These are phyloP conservation scores for Cornus kousa DNA, from an alignment of 148 eudicot species.

Conservation along the genomic window DNA sequence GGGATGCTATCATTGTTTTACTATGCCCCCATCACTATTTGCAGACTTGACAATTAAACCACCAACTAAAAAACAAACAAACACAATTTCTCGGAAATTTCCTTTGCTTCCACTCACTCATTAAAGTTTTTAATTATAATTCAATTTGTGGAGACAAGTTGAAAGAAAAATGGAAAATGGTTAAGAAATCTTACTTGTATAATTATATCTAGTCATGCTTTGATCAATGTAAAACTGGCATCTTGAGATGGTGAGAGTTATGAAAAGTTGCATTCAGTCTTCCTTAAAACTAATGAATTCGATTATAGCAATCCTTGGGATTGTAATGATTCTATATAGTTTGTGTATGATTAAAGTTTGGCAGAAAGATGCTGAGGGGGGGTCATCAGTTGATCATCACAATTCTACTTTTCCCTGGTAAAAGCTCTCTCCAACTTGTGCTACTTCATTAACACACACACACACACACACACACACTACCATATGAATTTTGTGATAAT, in stretches of 20 bases:
- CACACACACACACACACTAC: too few relatives aligned
- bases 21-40: constrained; percentile 14
- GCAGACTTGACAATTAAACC: background rate
- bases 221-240: background rate
- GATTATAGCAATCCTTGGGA: constrained; percentile 29
- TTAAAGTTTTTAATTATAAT: background rate
- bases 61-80: background rate
- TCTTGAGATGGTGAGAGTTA: constrained; percentile 7
- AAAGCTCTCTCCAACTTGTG: background rate
- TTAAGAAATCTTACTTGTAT: too few relatives aligned
- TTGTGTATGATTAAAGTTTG: constrained; percentile 46
- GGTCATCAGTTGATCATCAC: background rate
- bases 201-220: background rate
- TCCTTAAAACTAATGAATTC: constrained; percentile 31
- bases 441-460: background rate
- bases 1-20: background rate
- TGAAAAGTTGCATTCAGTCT: constrained; percentile 18
- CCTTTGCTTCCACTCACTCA: background rate
- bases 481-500: too few relatives aligned
- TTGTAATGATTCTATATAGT: constrained; percentile 37
- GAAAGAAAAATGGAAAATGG: too few relatives aligned
- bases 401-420: constrained; percentile 18
- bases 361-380: constrained; percentile 19
- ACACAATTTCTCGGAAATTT: constrained; percentile 21
- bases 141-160: too few relatives aligned